Evolutionary conservation across 1,139 yeast species (phyloP), one percentile per base, ranked within the genome.

Genomic region (Blastobotrys serpentis): DNA sequence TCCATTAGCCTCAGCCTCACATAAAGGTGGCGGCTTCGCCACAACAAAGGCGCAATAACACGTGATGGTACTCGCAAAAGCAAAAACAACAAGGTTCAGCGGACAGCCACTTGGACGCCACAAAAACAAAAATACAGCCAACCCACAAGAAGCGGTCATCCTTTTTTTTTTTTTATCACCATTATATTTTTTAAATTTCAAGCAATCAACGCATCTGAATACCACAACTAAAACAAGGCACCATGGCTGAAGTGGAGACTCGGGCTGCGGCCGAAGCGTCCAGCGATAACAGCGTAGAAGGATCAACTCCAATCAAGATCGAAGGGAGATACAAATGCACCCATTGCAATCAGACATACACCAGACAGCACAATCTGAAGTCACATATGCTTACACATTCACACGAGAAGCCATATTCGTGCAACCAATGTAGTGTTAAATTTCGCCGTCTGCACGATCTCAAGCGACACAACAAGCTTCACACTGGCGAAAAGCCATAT

Each of bases 401-500:
- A 10, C 75, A 78, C 43, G 74, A 76, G 51, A 82, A 81, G 62
- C 89, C 90, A 1, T 87, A 78, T 66, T 68, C 71, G 21, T 86
- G 95, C 64, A 59, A 75, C n/a, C 75, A 77, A 13, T 86, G 95
- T 60, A 71, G 75, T 49, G 70, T 78, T 44, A 76, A 74, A 56
- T 86, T 86, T 62, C 74, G 94, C 52, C 72, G 95, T 38, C 76
- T 81, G 33, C 92, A 86, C 63, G 95, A 86, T 63, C 72, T 86
- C 57, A 84, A 81, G 61, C 73, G 95, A 41, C 95, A 86, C 61
- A 79, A 78, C 54, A 83, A 82, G 63, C 71, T 83, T 30, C 95
- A 86, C 61, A 78, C 89, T 0, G 92, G 92, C 34, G 88, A 81
- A 56, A 81, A 79, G 62, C 90, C 92, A 1, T 83, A 70, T 61